Evolutionary conservation across 129 eudicot genomes (phyloP).

Genomic region (Flaveria bidentis): DNA sequence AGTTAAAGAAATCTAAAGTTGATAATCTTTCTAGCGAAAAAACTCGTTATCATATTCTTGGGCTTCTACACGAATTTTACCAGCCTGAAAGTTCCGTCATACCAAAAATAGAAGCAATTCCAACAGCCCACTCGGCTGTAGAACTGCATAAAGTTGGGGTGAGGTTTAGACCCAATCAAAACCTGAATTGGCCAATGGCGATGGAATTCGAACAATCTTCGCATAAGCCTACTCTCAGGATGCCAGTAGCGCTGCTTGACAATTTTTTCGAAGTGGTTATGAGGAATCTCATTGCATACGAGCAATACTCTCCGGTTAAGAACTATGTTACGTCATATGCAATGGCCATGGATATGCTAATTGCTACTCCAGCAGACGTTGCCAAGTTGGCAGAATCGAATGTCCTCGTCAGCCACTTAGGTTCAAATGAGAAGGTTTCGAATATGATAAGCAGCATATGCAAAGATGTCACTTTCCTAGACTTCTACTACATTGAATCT

Average conservation of each 20-base stretch:
- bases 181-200: neutral
- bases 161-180: constrained; percentile 2
- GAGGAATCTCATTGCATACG: constrained; percentile 30
- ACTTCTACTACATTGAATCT: neutral
- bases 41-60: constrained; percentile 16
- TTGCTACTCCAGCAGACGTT: constrained; percentile 4
- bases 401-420: constrained; percentile 1
- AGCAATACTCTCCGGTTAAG: constrained; percentile 12
- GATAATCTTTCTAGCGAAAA: too few relatives aligned
- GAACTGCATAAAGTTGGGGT: constrained; percentile 20
- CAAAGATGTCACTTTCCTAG: neutral
- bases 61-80: constrained; percentile 8
- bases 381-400: constrained; percentile 8
- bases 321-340: constrained; percentile 13
- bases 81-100: neutral
- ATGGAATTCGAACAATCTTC: constrained; percentile 1
- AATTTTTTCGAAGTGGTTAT: constrained; percentile 10
- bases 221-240: constrained; percentile 16
- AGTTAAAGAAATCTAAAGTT: too few relatives aligned
- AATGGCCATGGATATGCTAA: neutral
- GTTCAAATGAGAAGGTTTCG: constrained; percentile 7
- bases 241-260: neutral
- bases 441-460: constrained; percentile 20
- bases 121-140: neutral
- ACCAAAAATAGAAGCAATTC: neutral